Evolutionary conservation across 2,329 filamentous ascomycete genomes (phyloP).

Genomic region (Claviceps sp.): DNA sequence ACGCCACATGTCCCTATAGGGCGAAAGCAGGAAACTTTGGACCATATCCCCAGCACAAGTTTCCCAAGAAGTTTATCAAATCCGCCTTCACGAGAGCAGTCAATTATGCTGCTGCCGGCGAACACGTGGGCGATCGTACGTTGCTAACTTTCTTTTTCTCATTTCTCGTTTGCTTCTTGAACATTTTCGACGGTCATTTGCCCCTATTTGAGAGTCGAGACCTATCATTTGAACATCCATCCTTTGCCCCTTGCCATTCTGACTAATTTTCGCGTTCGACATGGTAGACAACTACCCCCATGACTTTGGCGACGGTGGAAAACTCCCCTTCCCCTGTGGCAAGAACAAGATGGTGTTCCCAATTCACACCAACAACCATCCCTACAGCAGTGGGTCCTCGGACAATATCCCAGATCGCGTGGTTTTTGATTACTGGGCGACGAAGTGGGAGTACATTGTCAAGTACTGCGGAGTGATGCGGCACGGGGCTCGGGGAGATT

Average conservation of each 20-base stretch:
- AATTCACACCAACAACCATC: neutral
- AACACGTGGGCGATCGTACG: conserved; percentile 1
- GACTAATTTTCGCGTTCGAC: neutral
- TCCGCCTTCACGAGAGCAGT: neutral
- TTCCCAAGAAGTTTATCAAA: neutral
- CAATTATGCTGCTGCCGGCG: neutral
- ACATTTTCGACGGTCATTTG: too few relatives aligned
- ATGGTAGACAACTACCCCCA: neutral
- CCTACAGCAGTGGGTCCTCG: neutral
- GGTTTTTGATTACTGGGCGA: neutral
- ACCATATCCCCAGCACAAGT: neutral
- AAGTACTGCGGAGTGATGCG: conserved; percentile 2
- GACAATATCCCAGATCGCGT: conserved; percentile 1
- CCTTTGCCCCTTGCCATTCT: neutral
- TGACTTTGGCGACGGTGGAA: neutral
- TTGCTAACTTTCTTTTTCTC: neutral
- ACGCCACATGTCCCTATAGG: neutral
- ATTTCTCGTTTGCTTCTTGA: neutral
- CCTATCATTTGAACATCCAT: too few relatives aligned
- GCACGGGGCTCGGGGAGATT: neutral
- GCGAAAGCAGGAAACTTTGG: neutral
- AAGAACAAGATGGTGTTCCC: conserved; percentile 1
- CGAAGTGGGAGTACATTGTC: neutral
- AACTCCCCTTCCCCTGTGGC: neutral
- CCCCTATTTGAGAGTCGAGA: neutral